Evolutionary conservation across 2,329 filamentous ascomycete genomes (phyloP), one percentile per base, ranked within the genome.

Genomic region (Penicillium crustosum): DNA sequence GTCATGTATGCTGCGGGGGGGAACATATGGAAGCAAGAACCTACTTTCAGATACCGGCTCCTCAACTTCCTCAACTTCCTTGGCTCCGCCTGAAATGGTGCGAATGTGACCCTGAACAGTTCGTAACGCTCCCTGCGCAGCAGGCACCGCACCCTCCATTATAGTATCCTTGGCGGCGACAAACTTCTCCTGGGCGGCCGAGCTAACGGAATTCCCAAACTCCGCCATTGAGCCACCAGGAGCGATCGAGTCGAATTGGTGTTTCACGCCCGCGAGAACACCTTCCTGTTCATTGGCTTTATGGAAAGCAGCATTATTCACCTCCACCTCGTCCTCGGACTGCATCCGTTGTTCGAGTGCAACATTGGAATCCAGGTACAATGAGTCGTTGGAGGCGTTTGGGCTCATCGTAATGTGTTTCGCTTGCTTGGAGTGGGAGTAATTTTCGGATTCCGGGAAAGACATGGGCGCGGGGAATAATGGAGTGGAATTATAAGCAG

Each of bases 111-210:
- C 27, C 17, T 58, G 54, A 1, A 61, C 50, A 33, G 52, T 66
- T 21, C 57, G 57, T 43, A 66, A 55, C 1, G 60, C 59, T 17
- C 56, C 62, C 6, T 43, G 43, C 1, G 65, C 59, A 13, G 49
- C 56, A 13, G 66, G 61, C 1, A 64, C 19, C 0, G 61, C 51
- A 4, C 47, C 29, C 2, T 61, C 58, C 31, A 62, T 21, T n/a
- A 68, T 42, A 7, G 43, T 51, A 8, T 65, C 56, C 38, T 67
- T 67, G 1, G 62, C 17, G 2, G 4, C 39, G 7, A 23, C 38
- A 2, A 52, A 39, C 8, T 35, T 61, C 27, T 65, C 59, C 2
- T 57, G 50, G 3, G 57, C 58, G 9, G 59, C 42, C 4, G 58
- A 25, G 4, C 50, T 47, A 2, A 61, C 21, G 10, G 60, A 52